phyloP scores from a whole-genome alignment of 2,329 filamentous ascomycete species.

The Fusarium sterilihyphosum region DNA sequence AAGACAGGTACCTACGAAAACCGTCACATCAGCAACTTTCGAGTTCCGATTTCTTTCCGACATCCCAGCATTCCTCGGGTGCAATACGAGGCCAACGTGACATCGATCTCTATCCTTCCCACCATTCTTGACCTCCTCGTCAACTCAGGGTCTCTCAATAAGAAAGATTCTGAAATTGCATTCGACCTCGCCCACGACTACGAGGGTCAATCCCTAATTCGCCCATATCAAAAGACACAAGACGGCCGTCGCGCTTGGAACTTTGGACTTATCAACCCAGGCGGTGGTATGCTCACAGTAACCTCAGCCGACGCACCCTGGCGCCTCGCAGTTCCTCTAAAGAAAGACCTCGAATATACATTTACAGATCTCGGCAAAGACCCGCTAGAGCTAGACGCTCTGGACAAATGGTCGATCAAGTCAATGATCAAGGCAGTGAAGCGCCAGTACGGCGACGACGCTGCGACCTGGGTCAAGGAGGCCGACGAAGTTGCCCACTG shows the following conservation, averaged over 20 bases:
- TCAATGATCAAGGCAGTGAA: constrained; percentile 38
- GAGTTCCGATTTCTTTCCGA: constrained; percentile 46
- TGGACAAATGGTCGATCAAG: constrained; percentile 43
- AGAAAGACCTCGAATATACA: constrained; percentile 46
- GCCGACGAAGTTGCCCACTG: constrained; percentile 35
- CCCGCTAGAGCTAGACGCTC: constrained; percentile 40
- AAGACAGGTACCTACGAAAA: constrained; percentile 47
- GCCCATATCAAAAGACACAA: constrained; percentile 35
- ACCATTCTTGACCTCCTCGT: constrained; percentile 48
- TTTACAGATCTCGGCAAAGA: constrained; percentile 46
- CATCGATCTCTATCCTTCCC: constrained; percentile 46
- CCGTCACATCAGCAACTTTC: constrained; percentile 46
- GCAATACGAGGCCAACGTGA: constrained; percentile 44
- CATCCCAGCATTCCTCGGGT: constrained; percentile 47
- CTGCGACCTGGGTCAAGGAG: constrained; percentile 44
- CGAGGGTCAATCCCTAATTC: constrained; percentile 48
- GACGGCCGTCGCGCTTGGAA: constrained; percentile 46
- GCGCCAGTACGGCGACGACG: constrained; percentile 26
- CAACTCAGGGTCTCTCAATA: constrained; percentile 44
- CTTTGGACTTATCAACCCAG: constrained; percentile 48
- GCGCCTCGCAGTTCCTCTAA: constrained; percentile 46
- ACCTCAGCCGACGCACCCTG: constrained; percentile 47
- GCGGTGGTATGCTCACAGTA: constrained; percentile 46
- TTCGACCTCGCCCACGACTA: constrained; percentile 44
- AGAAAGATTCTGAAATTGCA: constrained; percentile 37